These are phyloP conservation scores for Ganoderma lingzhi DNA, from an alignment of 1,284 basidiomycete species.

Conservation along the genomic window DNA sequence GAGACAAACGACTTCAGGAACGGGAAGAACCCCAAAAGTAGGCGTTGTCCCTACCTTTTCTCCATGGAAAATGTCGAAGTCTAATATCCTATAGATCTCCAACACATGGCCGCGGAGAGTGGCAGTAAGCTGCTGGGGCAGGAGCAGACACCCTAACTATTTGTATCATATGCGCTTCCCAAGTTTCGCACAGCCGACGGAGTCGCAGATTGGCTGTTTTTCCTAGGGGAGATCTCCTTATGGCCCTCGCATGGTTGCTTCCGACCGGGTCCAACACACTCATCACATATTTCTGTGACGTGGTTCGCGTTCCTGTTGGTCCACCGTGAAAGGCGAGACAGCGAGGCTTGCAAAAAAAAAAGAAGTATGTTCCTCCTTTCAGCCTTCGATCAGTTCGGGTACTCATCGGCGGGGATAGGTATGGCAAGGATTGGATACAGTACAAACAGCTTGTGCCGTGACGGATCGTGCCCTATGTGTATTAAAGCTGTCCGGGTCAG, in stretches of 20 bases:
- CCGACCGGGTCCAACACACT: constrained; percentile 93
- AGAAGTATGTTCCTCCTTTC: constrained; percentile 63
- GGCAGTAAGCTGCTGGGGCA: constrained; percentile 96
- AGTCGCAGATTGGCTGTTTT: neutral
- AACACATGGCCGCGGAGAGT: constrained; percentile 84
- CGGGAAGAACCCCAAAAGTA: constrained; percentile 34
- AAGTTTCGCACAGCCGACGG: neutral
- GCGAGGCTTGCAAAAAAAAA: constrained; percentile 81
- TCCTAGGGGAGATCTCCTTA: neutral
- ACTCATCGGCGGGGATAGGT: neutral
- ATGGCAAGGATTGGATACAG: neutral
- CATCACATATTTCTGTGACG: constrained; percentile 93
- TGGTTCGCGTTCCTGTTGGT: constrained; percentile 94
- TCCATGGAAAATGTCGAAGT: neutral
- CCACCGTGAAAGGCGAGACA: constrained; percentile 92
- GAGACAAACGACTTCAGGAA: constrained; percentile 88
- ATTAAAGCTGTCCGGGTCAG: neutral
- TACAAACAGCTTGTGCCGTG: neutral
- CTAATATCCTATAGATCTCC: constrained; percentile 60
- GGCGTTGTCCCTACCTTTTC: neutral
- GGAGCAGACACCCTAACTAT: constrained; percentile 93
- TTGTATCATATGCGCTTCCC: constrained; percentile 70
- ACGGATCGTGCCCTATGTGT: neutral
- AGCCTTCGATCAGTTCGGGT: neutral
- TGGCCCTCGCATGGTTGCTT: constrained; percentile 74